phyloP scores from a whole-genome alignment of 2,329 filamentous ascomycete species.

The Pyrenochaeta sp. region DNA sequence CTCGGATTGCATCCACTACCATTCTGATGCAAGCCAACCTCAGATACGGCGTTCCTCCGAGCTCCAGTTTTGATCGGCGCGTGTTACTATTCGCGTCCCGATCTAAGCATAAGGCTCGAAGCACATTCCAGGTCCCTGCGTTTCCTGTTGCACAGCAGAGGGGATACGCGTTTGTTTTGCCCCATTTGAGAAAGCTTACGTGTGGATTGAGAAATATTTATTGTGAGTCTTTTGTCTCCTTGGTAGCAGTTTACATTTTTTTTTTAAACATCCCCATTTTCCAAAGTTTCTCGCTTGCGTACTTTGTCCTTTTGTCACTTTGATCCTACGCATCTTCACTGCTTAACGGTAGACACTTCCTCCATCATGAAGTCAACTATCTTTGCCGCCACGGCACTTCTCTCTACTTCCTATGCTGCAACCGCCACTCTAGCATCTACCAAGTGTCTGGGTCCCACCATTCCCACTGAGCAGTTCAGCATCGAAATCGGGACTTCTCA shows the following conservation, averaged over 20 bases:
- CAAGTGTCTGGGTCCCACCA: background rate
- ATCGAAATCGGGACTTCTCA: constrained; percentile 8
- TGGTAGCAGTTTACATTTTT: background rate
- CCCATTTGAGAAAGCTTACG: too few relatives aligned
- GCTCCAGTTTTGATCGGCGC: background rate
- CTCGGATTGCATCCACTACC: too few relatives aligned
- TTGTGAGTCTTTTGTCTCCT: background rate
- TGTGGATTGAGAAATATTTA: too few relatives aligned
- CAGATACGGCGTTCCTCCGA: background rate
- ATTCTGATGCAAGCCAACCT: background rate
- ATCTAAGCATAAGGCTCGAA: background rate
- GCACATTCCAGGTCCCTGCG: too few relatives aligned
- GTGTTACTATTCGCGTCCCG: background rate
- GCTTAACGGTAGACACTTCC: too few relatives aligned
- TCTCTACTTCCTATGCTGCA: constrained; percentile 7
- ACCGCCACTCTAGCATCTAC: constrained; percentile 5
- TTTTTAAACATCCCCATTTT: background rate
- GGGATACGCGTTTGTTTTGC: too few relatives aligned
- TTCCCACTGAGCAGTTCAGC: background rate
- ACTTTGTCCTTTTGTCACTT: too few relatives aligned
- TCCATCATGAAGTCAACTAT: constrained; percentile 11
- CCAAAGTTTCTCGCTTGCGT: background rate
- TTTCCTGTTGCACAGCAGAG: too few relatives aligned
- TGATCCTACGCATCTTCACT: too few relatives aligned
- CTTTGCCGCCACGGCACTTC: constrained; percentile 5